A percentile compares a stretch with the other conserved stretches of the same genome.
Evolutionary conservation across 2,329 filamentous ascomycete genomes (phyloP).

Genomic region (Alternaria sp.): DNA sequence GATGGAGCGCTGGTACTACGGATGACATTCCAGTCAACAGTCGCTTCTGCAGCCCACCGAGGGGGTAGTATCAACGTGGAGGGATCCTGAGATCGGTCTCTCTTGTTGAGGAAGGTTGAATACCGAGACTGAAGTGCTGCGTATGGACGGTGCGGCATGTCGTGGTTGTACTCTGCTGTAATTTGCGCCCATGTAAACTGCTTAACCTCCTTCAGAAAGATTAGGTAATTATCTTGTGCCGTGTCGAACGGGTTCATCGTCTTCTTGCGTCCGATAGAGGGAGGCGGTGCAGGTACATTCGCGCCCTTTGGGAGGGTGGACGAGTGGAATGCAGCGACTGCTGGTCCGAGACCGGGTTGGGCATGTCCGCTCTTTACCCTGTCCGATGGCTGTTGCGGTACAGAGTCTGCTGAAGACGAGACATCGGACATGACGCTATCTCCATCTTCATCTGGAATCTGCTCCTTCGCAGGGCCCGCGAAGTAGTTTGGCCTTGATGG

Average conservation of each 20-base stretch:
- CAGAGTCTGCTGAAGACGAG: not conserved
- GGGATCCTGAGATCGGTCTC: constrained; percentile 34
- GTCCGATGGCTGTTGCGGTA: not conserved
- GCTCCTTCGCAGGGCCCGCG: not conserved
- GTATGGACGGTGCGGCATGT: constrained; percentile 42
- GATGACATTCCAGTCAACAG: constrained; percentile 28
- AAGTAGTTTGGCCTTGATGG: constrained; percentile 1
- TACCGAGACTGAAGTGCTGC: constrained; percentile 35
- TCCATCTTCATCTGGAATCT: constrained; percentile 4
- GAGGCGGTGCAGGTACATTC: not conserved
- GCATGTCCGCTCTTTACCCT: not conserved
- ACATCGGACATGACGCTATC: constrained; percentile 14
- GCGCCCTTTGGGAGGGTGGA: not conserved
- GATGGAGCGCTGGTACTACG: constrained; percentile 13
- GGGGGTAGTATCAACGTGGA: constrained; percentile 25
- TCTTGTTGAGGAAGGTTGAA: constrained; percentile 32
- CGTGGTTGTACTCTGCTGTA: constrained; percentile 23
- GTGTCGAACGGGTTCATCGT: constrained; percentile 13
- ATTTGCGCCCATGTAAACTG: constrained; percentile 47
- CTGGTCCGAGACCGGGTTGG: not conserved
- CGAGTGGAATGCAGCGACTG: not conserved
- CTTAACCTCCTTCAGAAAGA: constrained; percentile 51
- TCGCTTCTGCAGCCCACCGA: constrained; percentile 34
- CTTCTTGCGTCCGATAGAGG: not conserved
- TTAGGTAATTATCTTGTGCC: constrained; percentile 42